phyloP scores from a whole-genome alignment of 345 rosid genomes.

The Arabis hirsuta region DNA sequence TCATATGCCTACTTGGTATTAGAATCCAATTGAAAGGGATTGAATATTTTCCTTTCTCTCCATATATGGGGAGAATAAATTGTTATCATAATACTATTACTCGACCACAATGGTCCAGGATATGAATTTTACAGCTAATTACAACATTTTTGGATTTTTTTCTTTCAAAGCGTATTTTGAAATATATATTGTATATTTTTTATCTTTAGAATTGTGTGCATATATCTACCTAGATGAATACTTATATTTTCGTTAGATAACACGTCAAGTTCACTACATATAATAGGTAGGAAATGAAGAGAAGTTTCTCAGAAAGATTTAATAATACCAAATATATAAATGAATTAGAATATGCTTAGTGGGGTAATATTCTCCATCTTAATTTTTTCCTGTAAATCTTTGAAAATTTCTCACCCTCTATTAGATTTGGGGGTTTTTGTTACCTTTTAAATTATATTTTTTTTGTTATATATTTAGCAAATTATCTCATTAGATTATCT shows the following conservation, averaged over 20 bases:
- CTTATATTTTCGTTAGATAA: conserved; percentile 16
- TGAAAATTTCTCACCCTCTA: conserved; percentile 2
- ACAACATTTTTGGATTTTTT: conserved; percentile 6
- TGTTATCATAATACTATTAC: conserved; percentile 12
- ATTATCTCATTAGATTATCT: not conserved
- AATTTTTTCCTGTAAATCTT: conserved; percentile 1
- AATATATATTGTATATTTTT: not conserved
- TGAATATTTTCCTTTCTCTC: conserved; percentile 19
- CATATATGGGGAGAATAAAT: not conserved
- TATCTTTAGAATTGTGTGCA: not conserved
- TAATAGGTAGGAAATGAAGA: conserved; percentile 33
- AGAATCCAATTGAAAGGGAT: conserved; percentile 27
- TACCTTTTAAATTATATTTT: no score
- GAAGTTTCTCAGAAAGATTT: not conserved
- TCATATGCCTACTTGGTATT: conserved; percentile 40
- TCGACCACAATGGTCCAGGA: conserved; percentile 36
- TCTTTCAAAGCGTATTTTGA: not conserved
- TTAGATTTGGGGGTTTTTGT: not conserved
- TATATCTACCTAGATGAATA: not conserved
- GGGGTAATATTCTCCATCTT: conserved; percentile 11
- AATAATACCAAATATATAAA: not conserved
- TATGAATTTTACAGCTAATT: conserved; percentile 38
- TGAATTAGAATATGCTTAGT: conserved; percentile 15
- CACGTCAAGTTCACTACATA: conserved; percentile 28
- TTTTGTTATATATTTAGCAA: no score